Evolutionary conservation across 148 eudicot species (phyloP).

Genomic region (Agrostemma githago): DNA sequence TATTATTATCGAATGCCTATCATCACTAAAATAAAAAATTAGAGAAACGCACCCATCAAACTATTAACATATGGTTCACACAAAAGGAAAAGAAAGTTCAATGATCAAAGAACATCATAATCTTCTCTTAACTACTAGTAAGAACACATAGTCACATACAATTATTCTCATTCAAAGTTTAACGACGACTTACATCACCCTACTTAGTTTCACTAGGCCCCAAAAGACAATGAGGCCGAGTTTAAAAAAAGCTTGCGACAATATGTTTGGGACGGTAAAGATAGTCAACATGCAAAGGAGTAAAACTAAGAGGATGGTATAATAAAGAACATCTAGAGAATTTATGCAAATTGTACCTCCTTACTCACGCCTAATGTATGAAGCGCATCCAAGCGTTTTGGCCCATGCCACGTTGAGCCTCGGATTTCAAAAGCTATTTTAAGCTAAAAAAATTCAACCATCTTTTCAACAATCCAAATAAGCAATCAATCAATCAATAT

Average conservation of each 20-base stretch:
- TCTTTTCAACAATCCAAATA: too few relatives aligned
- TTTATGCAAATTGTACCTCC: background rate
- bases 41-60: background rate
- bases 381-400: too few relatives aligned
- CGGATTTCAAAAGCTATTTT: background rate
- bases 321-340: background rate
- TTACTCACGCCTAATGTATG: too few relatives aligned
- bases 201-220: too few relatives aligned
- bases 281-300: background rate
- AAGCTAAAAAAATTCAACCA: background rate
- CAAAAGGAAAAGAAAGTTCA: too few relatives aligned
- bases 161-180: background rate
- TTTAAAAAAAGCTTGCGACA: background rate
- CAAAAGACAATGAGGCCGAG: background rate
- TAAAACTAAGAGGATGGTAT: background rate
- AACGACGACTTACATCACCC: background rate
- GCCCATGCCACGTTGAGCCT: background rate
- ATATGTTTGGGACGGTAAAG: background rate
- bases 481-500: background rate
- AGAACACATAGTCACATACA: background rate
- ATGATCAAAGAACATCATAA: too few relatives aligned
- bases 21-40: background rate
- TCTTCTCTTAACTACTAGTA: background rate
- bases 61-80: background rate
- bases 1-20: background rate